A percentile compares a stretch with the other conserved stretches of the same genome.
Conservation (phyloP, 352 stramenopile species). For the Phytophthora vignae region DNA sequence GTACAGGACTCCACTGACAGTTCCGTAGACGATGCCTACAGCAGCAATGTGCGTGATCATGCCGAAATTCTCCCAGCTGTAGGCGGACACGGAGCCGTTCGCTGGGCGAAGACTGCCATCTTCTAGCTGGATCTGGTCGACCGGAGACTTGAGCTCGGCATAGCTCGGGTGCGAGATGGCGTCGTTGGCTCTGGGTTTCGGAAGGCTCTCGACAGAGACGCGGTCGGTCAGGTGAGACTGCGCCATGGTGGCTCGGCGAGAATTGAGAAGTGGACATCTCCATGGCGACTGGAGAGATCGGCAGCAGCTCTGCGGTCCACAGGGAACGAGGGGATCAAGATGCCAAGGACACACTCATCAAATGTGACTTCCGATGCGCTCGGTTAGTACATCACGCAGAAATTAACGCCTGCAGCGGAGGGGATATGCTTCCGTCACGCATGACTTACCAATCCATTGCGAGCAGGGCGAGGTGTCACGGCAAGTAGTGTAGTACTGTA, state of each 20-base stretch:
- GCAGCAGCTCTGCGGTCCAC: not conserved
- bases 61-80: conserved; percentile 47
- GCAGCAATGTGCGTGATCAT: conserved; percentile 50
- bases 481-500: not conserved
- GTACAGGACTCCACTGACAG: conserved; percentile 48
- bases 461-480: conserved; percentile 3
- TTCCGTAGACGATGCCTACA: conserved; percentile 57
- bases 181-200: conserved; percentile 19
- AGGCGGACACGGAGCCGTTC: conserved; percentile 31
- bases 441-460: conserved; percentile 17
- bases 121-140: conserved; percentile 10
- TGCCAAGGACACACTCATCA: conserved; percentile 20
- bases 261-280: conserved; percentile 11
- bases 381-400: not conserved
- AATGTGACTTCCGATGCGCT: not conserved
- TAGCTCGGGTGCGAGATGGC: conserved; percentile 26
- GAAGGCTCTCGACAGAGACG: conserved; percentile 30
- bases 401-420: conserved; percentile 7
- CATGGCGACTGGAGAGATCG: not conserved
- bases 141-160: conserved; percentile 34
- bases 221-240: conserved; percentile 27
- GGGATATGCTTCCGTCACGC: conserved; percentile 10
- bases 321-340: no score
- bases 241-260: conserved; percentile 5
- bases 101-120: conserved; percentile 25